Evolutionary conservation across 2,329 filamentous ascomycete genomes (phyloP), one percentile per base, ranked within the genome.

Genomic region (Pseudogymnoascus sp.): DNA sequence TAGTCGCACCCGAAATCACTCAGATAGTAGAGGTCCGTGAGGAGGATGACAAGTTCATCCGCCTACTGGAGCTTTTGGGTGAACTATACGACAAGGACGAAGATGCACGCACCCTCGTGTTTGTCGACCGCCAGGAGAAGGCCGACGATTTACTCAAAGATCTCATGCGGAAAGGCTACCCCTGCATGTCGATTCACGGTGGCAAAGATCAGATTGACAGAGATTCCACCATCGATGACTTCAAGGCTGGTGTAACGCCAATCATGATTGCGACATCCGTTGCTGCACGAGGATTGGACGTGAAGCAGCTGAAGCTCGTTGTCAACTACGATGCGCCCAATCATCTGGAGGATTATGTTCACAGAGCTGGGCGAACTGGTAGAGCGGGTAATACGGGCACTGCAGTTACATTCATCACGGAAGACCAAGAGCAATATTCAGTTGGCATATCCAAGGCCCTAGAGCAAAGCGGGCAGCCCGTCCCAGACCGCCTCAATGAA

Each of bases 291-390:
- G 95, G 95, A 65, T 80, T 99, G 42, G 95, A 99, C 74, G 93
- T 99, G 50, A 96, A 97, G 77, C 91, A 96, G 74, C 82, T 99
- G 35, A 97, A 96, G 75, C 83, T 97, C 33, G 95, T 99, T 62
- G 88, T 99, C 77, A 97, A 97, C 76, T 97, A 91, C 73, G 93
- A 97, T 72, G 90, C 89, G 0, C 93, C 93, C 0, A 96, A 96
- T 71, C 93, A 97, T 77, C 77, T 96, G 66, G 95, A 99, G 76
- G 95, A 97, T 72, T 97, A 97, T 71, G 93, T 97, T 42, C 95
- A 97, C 75, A 88, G 95, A 67, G 91, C 90, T 63, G 95, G 95
- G 59, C 90, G 95, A 70, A 97, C 95, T 7, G 95, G 95, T 10
- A 88, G 95, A 73, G 95, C 95, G 53, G 95, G 95, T 42, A 96